A percentile compares a stretch with the other conserved stretches of the same genome.
Evolutionary conservation across 192 early-diverging fungal species (phyloP).

Genomic region (Paraglomus brasilianum): DNA sequence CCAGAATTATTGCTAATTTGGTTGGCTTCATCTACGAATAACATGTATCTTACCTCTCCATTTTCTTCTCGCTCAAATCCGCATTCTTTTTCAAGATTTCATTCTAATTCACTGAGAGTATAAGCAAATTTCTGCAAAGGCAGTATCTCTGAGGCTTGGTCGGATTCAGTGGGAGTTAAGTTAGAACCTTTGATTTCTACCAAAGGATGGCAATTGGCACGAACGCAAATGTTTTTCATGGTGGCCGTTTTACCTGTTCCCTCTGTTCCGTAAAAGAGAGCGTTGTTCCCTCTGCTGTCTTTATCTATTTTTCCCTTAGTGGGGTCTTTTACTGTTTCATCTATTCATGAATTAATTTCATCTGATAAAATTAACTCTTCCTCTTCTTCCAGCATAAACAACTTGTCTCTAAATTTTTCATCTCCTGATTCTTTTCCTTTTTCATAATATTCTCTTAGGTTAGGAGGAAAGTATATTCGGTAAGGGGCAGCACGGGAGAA

Average conservation of each 20-base stretch:
- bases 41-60: constrained; percentile 1
- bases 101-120: constrained; percentile 21
- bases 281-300: constrained; percentile 7
- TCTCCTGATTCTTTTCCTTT: background rate
- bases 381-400: background rate
- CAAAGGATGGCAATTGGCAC: background rate
- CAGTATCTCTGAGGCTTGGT: background rate
- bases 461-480: constrained; percentile 11
- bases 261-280: background rate
- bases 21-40: constrained; percentile 21
- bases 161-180: background rate
- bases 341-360: background rate
- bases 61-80: constrained; percentile 6
- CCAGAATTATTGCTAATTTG: constrained; percentile 6
- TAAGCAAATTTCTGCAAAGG: constrained; percentile 8
- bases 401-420: background rate
- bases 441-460: background rate
- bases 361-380: constrained; percentile 8
- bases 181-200: constrained; percentile 12
- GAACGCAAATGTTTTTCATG: background rate
- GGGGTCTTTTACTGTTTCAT: background rate
- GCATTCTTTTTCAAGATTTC: background rate
- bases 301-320: background rate
- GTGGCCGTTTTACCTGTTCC: constrained; percentile 15
- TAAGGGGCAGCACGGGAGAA: constrained; percentile 6